Evolutionary conservation across 179 eudicot species (phyloP).

Genomic region (Silene coronaria): DNA sequence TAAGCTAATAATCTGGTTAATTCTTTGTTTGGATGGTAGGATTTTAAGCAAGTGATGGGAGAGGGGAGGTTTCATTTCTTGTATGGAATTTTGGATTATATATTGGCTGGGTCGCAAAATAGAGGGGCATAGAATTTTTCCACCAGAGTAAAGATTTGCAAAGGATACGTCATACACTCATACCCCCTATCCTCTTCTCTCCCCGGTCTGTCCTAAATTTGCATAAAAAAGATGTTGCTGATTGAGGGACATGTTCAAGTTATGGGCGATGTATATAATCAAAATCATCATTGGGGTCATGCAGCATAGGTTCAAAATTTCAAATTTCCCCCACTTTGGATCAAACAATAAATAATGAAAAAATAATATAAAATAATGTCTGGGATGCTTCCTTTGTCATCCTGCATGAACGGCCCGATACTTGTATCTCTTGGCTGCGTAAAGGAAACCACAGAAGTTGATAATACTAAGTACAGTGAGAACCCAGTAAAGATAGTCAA

Average conservation of each 20-base stretch:
- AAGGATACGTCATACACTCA: neutral
- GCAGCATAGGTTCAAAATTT: conserved; percentile 5
- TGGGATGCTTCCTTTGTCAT: conserved; percentile 6
- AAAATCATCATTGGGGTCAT: neutral
- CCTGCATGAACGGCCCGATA: conserved; percentile 36
- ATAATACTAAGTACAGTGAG: conserved; percentile 57
- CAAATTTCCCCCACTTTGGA: conserved; percentile 3
- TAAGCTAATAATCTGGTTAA: too few relatives aligned
- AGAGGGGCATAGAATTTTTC: neutral
- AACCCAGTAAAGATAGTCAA: conserved; percentile 84
- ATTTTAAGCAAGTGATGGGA: too few relatives aligned
- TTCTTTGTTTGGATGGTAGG: too few relatives aligned
- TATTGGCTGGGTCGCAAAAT: too few relatives aligned
- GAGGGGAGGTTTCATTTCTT: too few relatives aligned
- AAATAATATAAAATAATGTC: neutral
- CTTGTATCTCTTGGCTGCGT: conserved; percentile 49
- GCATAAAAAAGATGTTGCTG: neutral
- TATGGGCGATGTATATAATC: conserved; percentile 1
- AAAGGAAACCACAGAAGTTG: conserved; percentile 61
- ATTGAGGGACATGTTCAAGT: neutral
- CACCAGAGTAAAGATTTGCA: neutral
- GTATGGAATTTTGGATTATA: too few relatives aligned
- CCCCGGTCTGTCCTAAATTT: neutral
- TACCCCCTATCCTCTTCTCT: neutral
- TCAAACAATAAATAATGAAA: conserved; percentile 6